Conservation (phyloP, 75 land plant species). For the Pinus albicaulis region DNA sequence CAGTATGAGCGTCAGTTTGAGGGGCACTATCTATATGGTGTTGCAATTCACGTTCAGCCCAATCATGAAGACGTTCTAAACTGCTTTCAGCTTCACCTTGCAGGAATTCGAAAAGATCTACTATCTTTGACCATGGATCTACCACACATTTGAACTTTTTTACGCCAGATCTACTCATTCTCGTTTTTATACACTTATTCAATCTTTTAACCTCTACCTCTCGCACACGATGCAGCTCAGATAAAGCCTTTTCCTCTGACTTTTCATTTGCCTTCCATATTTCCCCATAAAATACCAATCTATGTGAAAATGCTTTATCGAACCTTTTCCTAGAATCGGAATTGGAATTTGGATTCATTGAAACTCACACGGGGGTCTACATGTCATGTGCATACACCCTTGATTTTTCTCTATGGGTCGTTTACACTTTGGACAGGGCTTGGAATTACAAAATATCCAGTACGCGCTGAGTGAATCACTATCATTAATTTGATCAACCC, state of each 20-base stretch:
- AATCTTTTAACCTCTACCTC: slow-evolving; percentile 16
- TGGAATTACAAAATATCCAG: too few relatives aligned
- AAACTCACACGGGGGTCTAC: slow-evolving; percentile 19
- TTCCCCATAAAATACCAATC: slow-evolving; percentile 21
- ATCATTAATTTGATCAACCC: slow-evolving; percentile 5
- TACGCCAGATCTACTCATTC: background rate
- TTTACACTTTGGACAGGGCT: too few relatives aligned
- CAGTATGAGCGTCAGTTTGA: too few relatives aligned
- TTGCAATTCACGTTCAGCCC: slow-evolving; percentile 35
- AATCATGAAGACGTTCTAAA: slow-evolving; percentile 39
- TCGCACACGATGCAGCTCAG: slow-evolving; percentile 11
- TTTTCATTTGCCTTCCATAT: slow-evolving; percentile 25
- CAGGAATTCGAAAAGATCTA: slow-evolving; percentile 2
- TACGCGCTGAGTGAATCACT: background rate
- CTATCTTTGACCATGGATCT: slow-evolving; percentile 19
- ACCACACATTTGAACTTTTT: background rate
- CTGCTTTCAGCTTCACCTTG: slow-evolving; percentile 34
- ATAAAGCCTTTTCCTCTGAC: slow-evolving; percentile 3
- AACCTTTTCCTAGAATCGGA: too few relatives aligned
- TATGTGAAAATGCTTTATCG: slow-evolving; percentile 6
- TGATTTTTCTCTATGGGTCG: too few relatives aligned
- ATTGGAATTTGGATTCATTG: slow-evolving; percentile 2
- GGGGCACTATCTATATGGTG: background rate
- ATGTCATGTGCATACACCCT: slow-evolving; percentile 25
- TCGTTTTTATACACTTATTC: slow-evolving; percentile 3